A percentile compares a stretch with the other conserved stretches of the same genome.
Conservation (phyloP, 495 filamentous ascomycete genomes). For the Beverwykella pulmonaria region DNA sequence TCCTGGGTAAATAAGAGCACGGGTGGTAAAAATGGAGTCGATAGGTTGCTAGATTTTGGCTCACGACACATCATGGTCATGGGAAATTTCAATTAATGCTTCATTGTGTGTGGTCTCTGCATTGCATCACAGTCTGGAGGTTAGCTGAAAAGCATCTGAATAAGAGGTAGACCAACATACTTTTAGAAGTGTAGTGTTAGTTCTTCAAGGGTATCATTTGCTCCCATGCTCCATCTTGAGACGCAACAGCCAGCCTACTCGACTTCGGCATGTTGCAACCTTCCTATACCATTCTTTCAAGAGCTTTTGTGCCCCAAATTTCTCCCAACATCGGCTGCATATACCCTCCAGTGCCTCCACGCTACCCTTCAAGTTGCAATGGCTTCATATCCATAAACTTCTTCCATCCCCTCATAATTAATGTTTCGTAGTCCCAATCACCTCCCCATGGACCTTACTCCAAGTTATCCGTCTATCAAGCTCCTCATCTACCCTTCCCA, state of each 20-base stretch:
- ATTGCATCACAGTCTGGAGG: background rate
- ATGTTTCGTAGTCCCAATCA: slow-evolving; percentile 82
- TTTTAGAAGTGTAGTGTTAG: background rate
- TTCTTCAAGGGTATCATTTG: slow-evolving; percentile 1
- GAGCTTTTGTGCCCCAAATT: background rate
- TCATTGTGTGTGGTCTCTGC: background rate
- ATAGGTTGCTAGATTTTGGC: background rate
- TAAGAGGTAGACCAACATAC: background rate
- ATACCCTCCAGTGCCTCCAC: background rate
- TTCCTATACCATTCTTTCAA: background rate
- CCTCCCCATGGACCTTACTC: slow-evolving; percentile 81
- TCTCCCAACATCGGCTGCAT: background rate
- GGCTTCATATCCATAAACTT: background rate
- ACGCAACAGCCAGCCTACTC: background rate
- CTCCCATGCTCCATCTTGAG: background rate
- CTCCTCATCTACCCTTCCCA: slow-evolving; percentile 85
- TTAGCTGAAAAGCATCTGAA: background rate
- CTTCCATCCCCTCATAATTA: background rate
- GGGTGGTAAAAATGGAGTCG: too few species aligned
- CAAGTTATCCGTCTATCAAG: slow-evolving; percentile 88
- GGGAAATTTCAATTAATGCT: background rate
- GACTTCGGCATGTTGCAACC: background rate
- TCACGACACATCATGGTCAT: background rate
- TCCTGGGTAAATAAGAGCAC: too few species aligned
- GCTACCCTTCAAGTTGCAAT: background rate